Evolutionary conservation across 1,284 basidiomycete species (phyloP).

Genomic region (Ustilago bromivora): DNA sequence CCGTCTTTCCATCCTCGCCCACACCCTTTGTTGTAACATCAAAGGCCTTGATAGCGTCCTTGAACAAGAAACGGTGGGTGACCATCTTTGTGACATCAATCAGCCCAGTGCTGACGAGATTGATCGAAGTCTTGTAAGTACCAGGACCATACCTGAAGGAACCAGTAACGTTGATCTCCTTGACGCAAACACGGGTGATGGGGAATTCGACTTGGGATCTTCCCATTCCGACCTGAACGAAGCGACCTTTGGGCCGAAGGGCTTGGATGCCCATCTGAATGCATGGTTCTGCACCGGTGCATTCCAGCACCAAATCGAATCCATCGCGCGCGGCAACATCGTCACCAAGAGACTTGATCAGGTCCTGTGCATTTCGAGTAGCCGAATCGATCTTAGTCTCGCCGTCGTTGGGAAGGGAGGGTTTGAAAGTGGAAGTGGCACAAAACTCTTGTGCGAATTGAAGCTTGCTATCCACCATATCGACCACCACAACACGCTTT

Average conservation of each 20-base stretch:
- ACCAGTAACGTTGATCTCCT: constrained; percentile 54
- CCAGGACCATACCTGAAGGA: constrained; percentile 89
- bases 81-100: constrained; percentile 76
- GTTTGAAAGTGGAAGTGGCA: constrained; percentile 84
- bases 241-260: constrained; percentile 54
- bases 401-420: constrained; percentile 69
- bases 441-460: constrained; percentile 88
- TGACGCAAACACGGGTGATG: constrained; percentile 70
- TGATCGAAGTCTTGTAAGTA: constrained; percentile 75
- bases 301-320: constrained; percentile 76
- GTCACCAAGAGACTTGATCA: constrained; percentile 71
- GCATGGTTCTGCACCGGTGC: constrained; percentile 72
- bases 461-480: constrained; percentile 84
- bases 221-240: constrained; percentile 75
- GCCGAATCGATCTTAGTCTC: constrained; percentile 70
- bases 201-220: constrained; percentile 69
- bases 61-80: constrained; percentile 73
- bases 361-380: constrained; percentile 72
- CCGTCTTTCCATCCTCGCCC: constrained; percentile 74
- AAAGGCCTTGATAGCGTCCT: constrained; percentile 73
- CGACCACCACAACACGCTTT: constrained; percentile 67
- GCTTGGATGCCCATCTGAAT: constrained; percentile 64
- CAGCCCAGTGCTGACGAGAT: constrained; percentile 73
- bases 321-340: constrained; percentile 72
- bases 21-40: constrained; percentile 76